phyloP scores from a whole-genome alignment of 2,329 filamentous ascomycete genomes.

The Coleophoma crateriformis region DNA sequence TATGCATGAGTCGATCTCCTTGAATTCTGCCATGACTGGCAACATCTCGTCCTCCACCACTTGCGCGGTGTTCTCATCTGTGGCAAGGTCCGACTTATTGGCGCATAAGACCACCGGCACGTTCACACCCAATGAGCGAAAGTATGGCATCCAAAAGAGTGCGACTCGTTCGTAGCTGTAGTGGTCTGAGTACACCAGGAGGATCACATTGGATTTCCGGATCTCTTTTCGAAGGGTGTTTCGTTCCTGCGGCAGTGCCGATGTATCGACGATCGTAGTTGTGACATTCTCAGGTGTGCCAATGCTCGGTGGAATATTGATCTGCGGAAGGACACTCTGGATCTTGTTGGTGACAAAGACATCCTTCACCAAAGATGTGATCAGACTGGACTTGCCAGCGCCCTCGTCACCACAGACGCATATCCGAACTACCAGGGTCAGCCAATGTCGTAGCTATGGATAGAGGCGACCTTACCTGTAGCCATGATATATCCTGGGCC shows the following conservation, averaged over 20 bases:
- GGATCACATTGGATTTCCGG: constrained; percentile 92
- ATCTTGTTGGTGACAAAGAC: constrained; percentile 96
- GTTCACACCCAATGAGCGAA: constrained; percentile 95
- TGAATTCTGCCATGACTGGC: constrained; percentile 96
- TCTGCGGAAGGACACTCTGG: constrained; percentile 86
- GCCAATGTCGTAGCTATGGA: neutral
- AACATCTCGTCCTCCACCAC: constrained; percentile 96
- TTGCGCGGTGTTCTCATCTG: constrained; percentile 70
- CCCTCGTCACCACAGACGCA: constrained; percentile 96
- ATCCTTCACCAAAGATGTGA: constrained; percentile 94
- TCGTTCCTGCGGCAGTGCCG: constrained; percentile 87
- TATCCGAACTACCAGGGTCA: constrained; percentile 63
- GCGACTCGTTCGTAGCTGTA: constrained; percentile 98
- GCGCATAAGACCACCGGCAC: constrained; percentile 94
- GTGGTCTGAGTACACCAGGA: constrained; percentile 95
- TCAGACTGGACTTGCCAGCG: constrained; percentile 89
- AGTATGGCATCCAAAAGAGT: constrained; percentile 98
- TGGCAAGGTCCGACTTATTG: constrained; percentile 89
- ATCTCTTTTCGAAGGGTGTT: constrained; percentile 89
- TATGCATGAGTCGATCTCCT: constrained; percentile 98
- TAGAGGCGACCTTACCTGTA: constrained; percentile 16
- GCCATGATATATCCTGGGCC: constrained; percentile 19
- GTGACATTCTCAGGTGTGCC: constrained; percentile 95
- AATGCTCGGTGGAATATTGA: constrained; percentile 89
- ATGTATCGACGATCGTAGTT: constrained; percentile 96